Base-by-base conservation (phyloP, 495 filamentous ascomycete species). In the Lasiosphaeria hispida region DNA sequence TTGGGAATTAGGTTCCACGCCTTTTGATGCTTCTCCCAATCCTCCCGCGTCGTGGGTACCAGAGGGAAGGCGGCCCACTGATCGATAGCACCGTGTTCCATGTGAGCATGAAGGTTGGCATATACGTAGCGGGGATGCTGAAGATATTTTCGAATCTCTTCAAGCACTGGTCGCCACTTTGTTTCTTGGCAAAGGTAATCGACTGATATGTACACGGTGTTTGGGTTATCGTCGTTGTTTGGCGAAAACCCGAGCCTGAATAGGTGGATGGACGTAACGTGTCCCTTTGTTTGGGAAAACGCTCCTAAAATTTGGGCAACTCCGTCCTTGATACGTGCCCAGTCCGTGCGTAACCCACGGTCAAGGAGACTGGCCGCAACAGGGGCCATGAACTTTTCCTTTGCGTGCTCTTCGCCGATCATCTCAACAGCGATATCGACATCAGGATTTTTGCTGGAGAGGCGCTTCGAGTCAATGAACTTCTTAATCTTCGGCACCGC, bases 381-480 rank as follows among this genome's bases (percentile, higher is more conserved):
- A 44, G 41, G 41, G 41, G 41, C 41, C 7, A 44, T 44, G 41
- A 10, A 44, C 41, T 44, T 44, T 44, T 44, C 41, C 41, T 44
- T 9, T 44, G 17, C 41, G 17, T 44, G 41, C 41, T 44, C 41
- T 14, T 44, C 41, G 41, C 8, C 41, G 41, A 44, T 9, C 41
- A 44, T 44, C 14, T 44, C 41, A 15, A 44, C 41, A 9, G 41
- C 41, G 14, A 44, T 44, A 14, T 44, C 41, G 14, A 44, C 7
- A n/a, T n/a, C n/a, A n/a, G n/a, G n/a, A n/a, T n/a, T n/a, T 15
- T 44, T 44, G 41, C 8, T 10, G 14, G 7, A 10, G 7, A 9
- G 9, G 41, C 8, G 7, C 14, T 7, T 15, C 8, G 41, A 44
- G 14, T 44, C 41, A 15, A 44, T 17, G 9, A 9, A 44, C 14